These are phyloP conservation scores for Lactifluus hygrophoroides DNA, from an alignment of 768 basidiomycete species.

Conservation along the genomic window DNA sequence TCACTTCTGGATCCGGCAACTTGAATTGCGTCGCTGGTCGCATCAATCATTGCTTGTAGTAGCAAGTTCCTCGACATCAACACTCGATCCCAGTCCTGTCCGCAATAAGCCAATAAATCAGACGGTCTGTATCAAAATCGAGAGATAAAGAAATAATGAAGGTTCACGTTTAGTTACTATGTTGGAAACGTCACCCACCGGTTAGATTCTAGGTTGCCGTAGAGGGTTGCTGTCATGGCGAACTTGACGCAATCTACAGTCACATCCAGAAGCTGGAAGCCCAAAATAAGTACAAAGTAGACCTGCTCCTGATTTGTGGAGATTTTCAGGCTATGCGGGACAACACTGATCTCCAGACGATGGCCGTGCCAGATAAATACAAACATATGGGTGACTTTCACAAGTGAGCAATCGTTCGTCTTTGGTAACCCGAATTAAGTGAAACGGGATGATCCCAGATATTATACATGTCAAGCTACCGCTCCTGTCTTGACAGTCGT, in stretches of 20 bases:
- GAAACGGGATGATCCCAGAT: slow-evolving; percentile 36
- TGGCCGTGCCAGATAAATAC: slow-evolving; percentile 91
- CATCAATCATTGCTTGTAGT: too few species aligned
- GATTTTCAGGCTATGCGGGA: slow-evolving; percentile 95
- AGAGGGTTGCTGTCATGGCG: slow-evolving; percentile 94
- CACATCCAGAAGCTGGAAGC: slow-evolving; percentile 57
- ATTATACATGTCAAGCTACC: slow-evolving; percentile 27
- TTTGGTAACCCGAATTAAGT: not conserved
- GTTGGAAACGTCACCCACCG: not conserved
- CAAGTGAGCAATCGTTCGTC: slow-evolving; percentile 36
- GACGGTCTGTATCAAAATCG: too few species aligned
- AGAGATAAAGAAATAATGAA: too few species aligned
- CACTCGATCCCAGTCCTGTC: too few species aligned
- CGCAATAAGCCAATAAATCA: too few species aligned
- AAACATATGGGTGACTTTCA: slow-evolving; percentile 76
- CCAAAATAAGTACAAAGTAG: slow-evolving; percentile 57
- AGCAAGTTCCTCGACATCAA: too few species aligned
- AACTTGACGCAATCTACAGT: slow-evolving; percentile 79
- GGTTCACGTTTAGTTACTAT: too few species aligned
- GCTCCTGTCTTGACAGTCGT: slow-evolving; percentile 83
- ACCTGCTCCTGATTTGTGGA: slow-evolving; percentile 86
- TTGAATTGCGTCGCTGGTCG: too few species aligned
- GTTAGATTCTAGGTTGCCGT: slow-evolving; percentile 57
- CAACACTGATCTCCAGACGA: slow-evolving; percentile 71
- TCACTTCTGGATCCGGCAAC: too few species aligned